Base-by-base conservation (phyloP, 805 yeast species). In the Suhomyces sp. region DNA sequence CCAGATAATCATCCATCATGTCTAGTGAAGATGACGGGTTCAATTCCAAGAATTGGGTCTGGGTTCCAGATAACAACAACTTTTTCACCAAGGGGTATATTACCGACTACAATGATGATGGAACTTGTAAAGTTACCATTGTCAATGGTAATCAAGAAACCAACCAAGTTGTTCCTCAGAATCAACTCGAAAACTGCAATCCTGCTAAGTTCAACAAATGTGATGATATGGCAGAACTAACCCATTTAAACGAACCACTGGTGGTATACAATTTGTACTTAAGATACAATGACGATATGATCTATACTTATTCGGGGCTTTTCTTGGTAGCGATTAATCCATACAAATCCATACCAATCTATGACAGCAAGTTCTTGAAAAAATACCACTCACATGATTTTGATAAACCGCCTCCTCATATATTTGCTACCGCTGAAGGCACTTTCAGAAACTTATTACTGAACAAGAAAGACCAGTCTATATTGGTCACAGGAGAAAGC, bases 261-360 rank as follows among this genome's bases (percentile, higher is more conserved):
- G 98, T 94, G n/a, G 80, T 94, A 8, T 79, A 90, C 69, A 94
- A 94, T 65, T 69, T 94, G 55, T 81, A 84, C 58, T 72, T 85
- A 47, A 80, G 99, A 60, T 94, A 92, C 68, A 66, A 73, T 53
- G 86, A 85, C 56, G 96, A 90, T 65, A 64, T 80, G 61, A 92
- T 94, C 47, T 90, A 93, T 71, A 94, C 99, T 0, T 91, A 91
- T 65, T 92, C 97, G 0, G 99, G 99, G 4, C 79, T 94, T 6
- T 94, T 94, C 62, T 75, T 94, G 57, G 99, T 94, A 12, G 97
- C 99, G 0, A 84, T 94, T 47, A 94, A 94, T 62, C 99, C 99
- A 0, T 94, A 94, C 73, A 82, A 83, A 61, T 67, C 77, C 47
- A 71, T 94, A 15, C 83, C 86, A 24, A 85, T 92, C 24, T 93